Evolutionary conservation across 352 stramenopile species (phyloP), one percentile per base, ranked within the genome.

Genomic region (Pseudoperonospora humuli): DNA sequence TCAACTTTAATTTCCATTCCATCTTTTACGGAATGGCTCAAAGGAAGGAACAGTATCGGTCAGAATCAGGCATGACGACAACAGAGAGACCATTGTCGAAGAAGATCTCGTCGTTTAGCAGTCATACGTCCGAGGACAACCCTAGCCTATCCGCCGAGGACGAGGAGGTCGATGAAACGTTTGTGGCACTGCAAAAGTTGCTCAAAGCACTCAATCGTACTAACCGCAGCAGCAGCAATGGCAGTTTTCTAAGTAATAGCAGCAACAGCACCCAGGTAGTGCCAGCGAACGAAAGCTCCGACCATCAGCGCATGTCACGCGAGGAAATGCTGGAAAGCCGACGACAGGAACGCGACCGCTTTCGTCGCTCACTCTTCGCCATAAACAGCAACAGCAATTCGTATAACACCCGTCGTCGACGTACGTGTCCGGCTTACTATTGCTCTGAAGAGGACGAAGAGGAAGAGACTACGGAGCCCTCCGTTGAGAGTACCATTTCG

Each of bases 131-230:
- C 13, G 61, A 66, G 43, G 58, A 81, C 34, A 61, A 80, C 15
- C 57, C 72, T 3, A 72, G 74, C 1, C 56, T 81, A 23, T 62
- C 67, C 5, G 67, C 50, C 28, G 70, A 86, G 11, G 71, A 86
- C 10, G 74, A 83, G 13, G 76, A 89, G 29, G 64, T 84, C 21
- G 77, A 89, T 48, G 77, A 89, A 55, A 89, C 77, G 27, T 89
- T 89, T 39, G 9, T 89, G 32, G 74, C 77, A 14, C 66, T 89
- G 9, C 77, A 89, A 45, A 83, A 80, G 47, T 56, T 89, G 35
- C 60, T 89, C 11, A 75, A 70, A 44, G 61, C 70, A 24, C 72
- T 89, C 17, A 82, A 84, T 43, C 62, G 57, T 33, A 69, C 42
- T 17, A 65, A 41, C 20, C 35, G 35, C 14, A 20, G 55, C 55